phyloP scores from a whole-genome alignment of 1,284 basidiomycete species.

The Termitomyces sp. region DNA sequence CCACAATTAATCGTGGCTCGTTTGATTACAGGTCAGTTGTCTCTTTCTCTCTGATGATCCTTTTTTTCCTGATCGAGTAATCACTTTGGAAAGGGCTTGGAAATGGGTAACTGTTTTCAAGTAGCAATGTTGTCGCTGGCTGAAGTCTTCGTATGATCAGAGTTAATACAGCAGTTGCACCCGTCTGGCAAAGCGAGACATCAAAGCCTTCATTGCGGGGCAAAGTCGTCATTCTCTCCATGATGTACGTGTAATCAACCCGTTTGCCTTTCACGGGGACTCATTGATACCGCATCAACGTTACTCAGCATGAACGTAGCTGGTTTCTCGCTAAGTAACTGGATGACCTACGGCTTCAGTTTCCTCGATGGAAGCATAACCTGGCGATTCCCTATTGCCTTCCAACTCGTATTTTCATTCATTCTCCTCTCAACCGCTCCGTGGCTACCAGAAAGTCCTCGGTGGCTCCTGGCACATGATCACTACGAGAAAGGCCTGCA shows the following conservation, averaged over 20 bases:
- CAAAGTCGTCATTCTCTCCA: constrained; percentile 62
- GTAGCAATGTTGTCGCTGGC: no score
- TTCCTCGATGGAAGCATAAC: constrained; percentile 41
- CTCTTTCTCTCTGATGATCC: background rate
- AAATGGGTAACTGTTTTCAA: constrained; percentile 35
- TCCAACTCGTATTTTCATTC: constrained; percentile 62
- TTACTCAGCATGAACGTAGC: constrained; percentile 39
- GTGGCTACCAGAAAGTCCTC: constrained; percentile 67
- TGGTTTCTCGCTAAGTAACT: constrained; percentile 40
- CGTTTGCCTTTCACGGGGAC: background rate
- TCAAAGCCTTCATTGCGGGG: constrained; percentile 60
- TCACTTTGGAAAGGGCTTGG: constrained; percentile 28
- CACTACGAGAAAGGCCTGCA: constrained; percentile 32
- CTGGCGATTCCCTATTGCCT: constrained; percentile 70
- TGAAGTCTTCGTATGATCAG: constrained; percentile 12
- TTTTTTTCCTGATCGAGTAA: background rate
- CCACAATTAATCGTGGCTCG: constrained; percentile 48
- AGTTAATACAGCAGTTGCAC: constrained; percentile 54
- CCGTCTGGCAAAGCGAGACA: constrained; percentile 65
- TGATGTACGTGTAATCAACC: constrained; percentile 44
- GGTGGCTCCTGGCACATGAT: constrained; percentile 50
- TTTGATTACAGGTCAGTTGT: constrained; percentile 39
- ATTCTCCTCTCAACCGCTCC: constrained; percentile 53
- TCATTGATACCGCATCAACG: background rate
- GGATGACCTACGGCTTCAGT: constrained; percentile 45